Conservation (phyloP, 176 grass and related monocot species). For the Hsuehochloa calcarea region DNA sequence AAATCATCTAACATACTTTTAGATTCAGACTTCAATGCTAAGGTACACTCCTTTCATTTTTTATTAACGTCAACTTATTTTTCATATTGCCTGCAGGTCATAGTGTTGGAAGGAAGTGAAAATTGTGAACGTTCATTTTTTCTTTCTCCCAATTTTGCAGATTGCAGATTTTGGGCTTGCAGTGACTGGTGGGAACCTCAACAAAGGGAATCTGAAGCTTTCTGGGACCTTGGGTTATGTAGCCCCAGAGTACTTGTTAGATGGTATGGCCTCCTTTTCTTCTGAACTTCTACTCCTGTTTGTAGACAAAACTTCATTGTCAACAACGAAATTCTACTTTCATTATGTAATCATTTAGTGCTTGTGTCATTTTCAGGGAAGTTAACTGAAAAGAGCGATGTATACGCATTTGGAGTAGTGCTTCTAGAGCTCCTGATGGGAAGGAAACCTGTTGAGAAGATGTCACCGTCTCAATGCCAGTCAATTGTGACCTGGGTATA, state of each 20-base stretch:
- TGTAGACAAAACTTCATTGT: not conserved
- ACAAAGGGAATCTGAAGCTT: constrained; percentile 72
- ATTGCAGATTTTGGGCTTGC: constrained; percentile 99
- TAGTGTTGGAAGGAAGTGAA: not conserved
- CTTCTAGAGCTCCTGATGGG: constrained; percentile 93
- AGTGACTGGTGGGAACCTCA: constrained; percentile 56
- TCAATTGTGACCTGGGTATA: constrained; percentile 96
- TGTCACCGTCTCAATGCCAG: constrained; percentile 72
- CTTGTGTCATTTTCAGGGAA: constrained; percentile 57
- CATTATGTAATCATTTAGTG: constrained; percentile 21
- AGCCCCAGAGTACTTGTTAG: constrained; percentile 88
- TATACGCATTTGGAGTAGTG: constrained; percentile 92
- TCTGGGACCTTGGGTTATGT: constrained; percentile 96
- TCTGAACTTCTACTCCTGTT: not conserved
- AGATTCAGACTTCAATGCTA: constrained; percentile 83
- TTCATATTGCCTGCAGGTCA: constrained; percentile 11
- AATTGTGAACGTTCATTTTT: not conserved
- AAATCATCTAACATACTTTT: constrained; percentile 99
- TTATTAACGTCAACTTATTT: constrained; percentile 15
- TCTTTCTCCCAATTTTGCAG: constrained; percentile 43
- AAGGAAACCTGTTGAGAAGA: constrained; percentile 89
- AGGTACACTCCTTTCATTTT: constrained; percentile 45
- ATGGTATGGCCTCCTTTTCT: constrained; percentile 52
- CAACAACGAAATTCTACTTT: constrained; percentile 5
- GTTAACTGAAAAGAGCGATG: constrained; percentile 95